Base-by-base conservation (phyloP, 306 rosid species). In the Abrus precatorius region DNA sequence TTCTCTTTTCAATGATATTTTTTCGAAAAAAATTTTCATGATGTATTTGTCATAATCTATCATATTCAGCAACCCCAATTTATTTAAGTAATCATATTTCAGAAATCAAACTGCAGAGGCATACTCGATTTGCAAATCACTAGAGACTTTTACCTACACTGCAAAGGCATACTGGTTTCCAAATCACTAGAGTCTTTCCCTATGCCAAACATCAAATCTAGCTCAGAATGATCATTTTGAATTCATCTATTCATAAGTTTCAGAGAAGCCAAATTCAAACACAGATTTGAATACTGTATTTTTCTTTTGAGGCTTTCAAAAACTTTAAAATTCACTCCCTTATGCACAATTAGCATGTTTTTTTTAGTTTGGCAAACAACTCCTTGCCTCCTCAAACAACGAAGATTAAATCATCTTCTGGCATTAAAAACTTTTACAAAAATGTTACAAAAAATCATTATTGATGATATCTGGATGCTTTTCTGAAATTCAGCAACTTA, bases 21-120 rank as follows among this genome's bases (percentile, higher is more conserved):
- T 7, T 36, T 29, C 28, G 20, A 44, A 50, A 72, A 53, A 55
- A 32, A 8, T 43, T 40, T 14, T 36, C 52, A 43, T n/a, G 2
- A 34, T 29, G 28, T 53, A 41, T 44, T 27, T 53, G 10, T 50
- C 81, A 65, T 52, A 77, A 75, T 50, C 6, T 54, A 54, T 52
- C 44, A 50, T n/a, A 50, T n/a, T 29, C 75, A 41, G 48, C 55
- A 67, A 78, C 61, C 62, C 48, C 13, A 44, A 8, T 41, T 54
- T 30, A 55, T 10, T 30, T n/a, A 54, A 43, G 5, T 8, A 13
- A 36, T 47, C 38, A 64, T 7, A 7, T 64, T 76, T 52, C 44
- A 63, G 54, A 49, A 65, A 38, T 13, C 47, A 65, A 52, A 13
- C 69, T 43, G 38, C 20, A 40, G 4, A 64, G 44, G 11, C 54